phyloP scores from a whole-genome alignment of 257 asterid genomes.

The Nemophila menziesii region DNA sequence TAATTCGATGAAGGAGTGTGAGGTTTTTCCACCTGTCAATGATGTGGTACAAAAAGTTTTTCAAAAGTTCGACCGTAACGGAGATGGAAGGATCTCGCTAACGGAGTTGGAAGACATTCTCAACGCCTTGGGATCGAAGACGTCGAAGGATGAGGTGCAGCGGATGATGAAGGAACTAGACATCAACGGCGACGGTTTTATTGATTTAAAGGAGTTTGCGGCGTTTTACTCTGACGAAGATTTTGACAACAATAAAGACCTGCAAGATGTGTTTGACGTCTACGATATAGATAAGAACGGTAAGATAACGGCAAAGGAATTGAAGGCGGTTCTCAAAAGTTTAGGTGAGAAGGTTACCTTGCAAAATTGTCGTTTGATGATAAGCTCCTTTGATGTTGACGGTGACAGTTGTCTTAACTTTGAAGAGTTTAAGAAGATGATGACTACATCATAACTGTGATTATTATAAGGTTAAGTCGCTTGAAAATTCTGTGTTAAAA shows the following conservation, averaged over 20 bases:
- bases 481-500: too few species aligned
- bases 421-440: constrained; percentile 20
- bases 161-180: constrained; percentile 15
- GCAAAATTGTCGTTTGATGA: too few species aligned
- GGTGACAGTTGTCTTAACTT: constrained; percentile 20
- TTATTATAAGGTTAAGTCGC: too few species aligned
- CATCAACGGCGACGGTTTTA: constrained; percentile 18
- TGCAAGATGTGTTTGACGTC: constrained; percentile 14
- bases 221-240: constrained; percentile 14
- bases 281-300: constrained; percentile 20
- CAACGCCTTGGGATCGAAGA: constrained; percentile 10
- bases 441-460: constrained; percentile 7
- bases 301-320: constrained; percentile 19
- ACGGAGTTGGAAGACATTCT: constrained; percentile 15
- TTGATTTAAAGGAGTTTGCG: constrained; percentile 16
- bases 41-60: neutral
- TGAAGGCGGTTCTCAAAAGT: constrained; percentile 9
- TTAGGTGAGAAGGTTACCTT: too few species aligned
- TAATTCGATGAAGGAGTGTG: neutral
- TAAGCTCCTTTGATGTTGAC: constrained; percentile 16
- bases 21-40: neutral
- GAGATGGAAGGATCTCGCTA: constrained; percentile 13
- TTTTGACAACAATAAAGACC: constrained; percentile 10
- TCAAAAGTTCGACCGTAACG: constrained; percentile 8
- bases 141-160: constrained; percentile 15